A percentile compares a stretch with the other conserved stretches of the same genome.
These are phyloP conservation scores for Fusarium anthophilum DNA, from an alignment of 2,329 filamentous ascomycete species.

Conservation along the genomic window DNA sequence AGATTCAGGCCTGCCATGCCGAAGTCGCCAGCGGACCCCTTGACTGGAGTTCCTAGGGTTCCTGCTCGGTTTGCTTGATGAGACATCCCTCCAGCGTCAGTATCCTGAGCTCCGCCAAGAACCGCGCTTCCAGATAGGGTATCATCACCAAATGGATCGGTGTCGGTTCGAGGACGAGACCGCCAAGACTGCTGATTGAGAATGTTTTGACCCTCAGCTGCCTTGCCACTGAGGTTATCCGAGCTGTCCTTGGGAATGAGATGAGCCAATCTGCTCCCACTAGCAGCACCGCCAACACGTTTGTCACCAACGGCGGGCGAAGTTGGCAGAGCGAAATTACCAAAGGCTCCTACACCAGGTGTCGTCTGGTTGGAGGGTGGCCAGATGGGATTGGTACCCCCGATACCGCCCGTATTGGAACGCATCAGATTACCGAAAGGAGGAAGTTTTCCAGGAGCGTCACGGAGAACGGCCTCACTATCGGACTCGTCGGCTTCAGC, in stretches of 20 bases:
- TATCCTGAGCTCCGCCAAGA: conserved; percentile 79
- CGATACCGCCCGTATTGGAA: conserved; percentile 62
- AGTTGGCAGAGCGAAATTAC: conserved; percentile 79
- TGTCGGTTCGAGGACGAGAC: conserved; percentile 72
- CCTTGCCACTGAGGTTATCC: conserved; percentile 68
- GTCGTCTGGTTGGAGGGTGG: conserved; percentile 63
- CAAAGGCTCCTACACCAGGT: conserved; percentile 82
- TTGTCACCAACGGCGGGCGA: conserved; percentile 73
- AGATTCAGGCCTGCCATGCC: conserved; percentile 69
- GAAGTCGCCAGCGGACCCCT: conserved; percentile 66
- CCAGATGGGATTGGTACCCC: conserved; percentile 57
- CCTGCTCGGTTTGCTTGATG: conserved; percentile 49
- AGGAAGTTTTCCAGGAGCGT: conserved; percentile 46
- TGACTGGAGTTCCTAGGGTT: conserved; percentile 63
- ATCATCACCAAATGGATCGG: conserved; percentile 79
- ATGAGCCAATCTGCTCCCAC: conserved; percentile 87
- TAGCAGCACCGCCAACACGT: conserved; percentile 73
- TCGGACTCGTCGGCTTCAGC: conserved; percentile 64
- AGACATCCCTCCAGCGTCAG: conserved; percentile 53
- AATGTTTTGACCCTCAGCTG: conserved; percentile 57
- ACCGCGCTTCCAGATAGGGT: conserved; percentile 74
- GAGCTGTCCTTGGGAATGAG: conserved; percentile 80
- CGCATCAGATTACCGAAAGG: conserved; percentile 61
- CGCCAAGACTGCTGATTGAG: conserved; percentile 63
- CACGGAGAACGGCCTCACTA: conserved; percentile 43